Conservation (phyloP, 2,329 filamentous ascomycete genomes). For the Cercospora sp. region DNA sequence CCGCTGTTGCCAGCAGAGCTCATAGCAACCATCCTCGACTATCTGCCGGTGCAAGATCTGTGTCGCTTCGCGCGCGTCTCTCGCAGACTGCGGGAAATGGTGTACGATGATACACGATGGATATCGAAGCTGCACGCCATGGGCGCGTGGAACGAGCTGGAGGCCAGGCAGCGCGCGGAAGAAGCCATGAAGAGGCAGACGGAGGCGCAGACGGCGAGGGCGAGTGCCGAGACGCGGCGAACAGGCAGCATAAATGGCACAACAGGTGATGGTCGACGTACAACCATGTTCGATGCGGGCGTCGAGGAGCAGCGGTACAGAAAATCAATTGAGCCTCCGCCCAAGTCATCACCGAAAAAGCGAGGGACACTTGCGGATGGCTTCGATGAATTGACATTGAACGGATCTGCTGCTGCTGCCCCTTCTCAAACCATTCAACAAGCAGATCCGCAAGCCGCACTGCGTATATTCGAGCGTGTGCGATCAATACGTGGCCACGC, state of each 20-base stretch:
- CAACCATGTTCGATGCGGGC: slow-evolving; percentile 73
- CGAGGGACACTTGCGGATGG: slow-evolving; percentile 60
- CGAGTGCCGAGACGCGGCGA: slow-evolving; percentile 44
- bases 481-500: slow-evolving; percentile 82
- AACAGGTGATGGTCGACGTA: slow-evolving; percentile 44
- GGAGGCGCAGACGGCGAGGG: slow-evolving; percentile 55
- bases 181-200: slow-evolving; percentile 60
- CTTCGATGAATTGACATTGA: slow-evolving; percentile 74
- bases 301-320: slow-evolving; percentile 63
- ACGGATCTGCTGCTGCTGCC: slow-evolving; percentile 29
- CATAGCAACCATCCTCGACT: slow-evolving; percentile 82
- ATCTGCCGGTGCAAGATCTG: slow-evolving; percentile 81
- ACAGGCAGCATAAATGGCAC: slow-evolving; percentile 42
- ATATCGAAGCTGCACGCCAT: slow-evolving; percentile 81
- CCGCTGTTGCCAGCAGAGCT: slow-evolving; percentile 89
- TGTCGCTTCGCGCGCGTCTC: slow-evolving; percentile 83
- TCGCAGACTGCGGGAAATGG: slow-evolving; percentile 90
- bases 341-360: slow-evolving; percentile 29
- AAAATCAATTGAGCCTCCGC: slow-evolving; percentile 41
- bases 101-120: slow-evolving; percentile 97
- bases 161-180: slow-evolving; percentile 79
- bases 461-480: slow-evolving; percentile 69
- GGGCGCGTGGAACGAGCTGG: slow-evolving; percentile 87
- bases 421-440: slow-evolving; percentile 9
- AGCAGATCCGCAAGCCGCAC: slow-evolving; percentile 61